Evolutionary conservation across 2,329 filamentous ascomycete genomes (phyloP), one percentile per base, ranked within the genome.

Genomic region (Penicillium sp.): DNA sequence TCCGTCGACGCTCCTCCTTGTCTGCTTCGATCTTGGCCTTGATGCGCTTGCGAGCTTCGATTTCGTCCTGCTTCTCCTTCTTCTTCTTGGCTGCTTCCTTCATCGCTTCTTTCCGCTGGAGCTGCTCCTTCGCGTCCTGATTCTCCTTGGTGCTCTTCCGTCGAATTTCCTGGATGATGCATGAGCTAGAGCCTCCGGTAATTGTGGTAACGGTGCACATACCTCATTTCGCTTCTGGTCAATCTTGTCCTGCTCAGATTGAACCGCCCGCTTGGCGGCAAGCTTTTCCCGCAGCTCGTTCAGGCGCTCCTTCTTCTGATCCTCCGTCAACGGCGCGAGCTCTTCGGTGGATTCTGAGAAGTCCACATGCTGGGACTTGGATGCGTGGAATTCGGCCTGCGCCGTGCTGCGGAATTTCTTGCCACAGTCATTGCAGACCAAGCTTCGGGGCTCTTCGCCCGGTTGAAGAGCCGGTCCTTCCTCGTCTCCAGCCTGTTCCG

Each of bases 281-380:
- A 92, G 78, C 57, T 85, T 87, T 63, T 84, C 79, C 28, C 85
- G 82, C 41, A 96, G 80, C 63, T 94, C 89, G 28, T 83, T 79
- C 3, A 99, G 80, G 63, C 82, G 87, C n/a, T 83, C 80, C 67
- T 86, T 86, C 79, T 94, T 96, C 75, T 99, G 87, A 55, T 95
- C 92, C 60, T 92, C 91, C 0, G 92, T 96, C 64, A 99, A 76
- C 0, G 92, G 90, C 3, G 89, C 87, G 61, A 99, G 86, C 68
- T 95, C 91, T 65, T 97, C 92, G 4, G 89, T 92, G 0, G 92
- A 96, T 70, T 99, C 91, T 18, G 88, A 83, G 69, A 99, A 99
- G 72, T 96, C 88, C 42, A 86, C 84, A 72, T 99, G 94, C 44
- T 90, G 88, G 76, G 90, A 92, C 76, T 95, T 96, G 65, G 84